A percentile compares a stretch with the other conserved stretches of the same genome.
Evolutionary conservation across 139 green algal species (phyloP).

Genomic region (Closterium sp.): DNA sequence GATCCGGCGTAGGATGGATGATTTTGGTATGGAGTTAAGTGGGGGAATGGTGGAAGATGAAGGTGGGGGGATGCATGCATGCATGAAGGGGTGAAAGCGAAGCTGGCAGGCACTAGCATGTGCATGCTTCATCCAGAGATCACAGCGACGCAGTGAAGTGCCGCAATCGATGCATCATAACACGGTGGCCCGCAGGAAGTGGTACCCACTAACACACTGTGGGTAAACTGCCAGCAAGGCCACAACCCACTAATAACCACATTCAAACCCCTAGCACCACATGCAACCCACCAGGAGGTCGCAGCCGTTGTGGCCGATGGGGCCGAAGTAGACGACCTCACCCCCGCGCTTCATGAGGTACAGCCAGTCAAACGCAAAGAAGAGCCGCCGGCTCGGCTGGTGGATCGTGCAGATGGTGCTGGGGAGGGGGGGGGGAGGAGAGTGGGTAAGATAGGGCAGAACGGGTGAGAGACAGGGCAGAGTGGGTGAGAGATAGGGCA

Average conservation of each 20-base stretch:
- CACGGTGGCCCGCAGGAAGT: no score
- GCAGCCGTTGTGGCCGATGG: slow-evolving; percentile 63
- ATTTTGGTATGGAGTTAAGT: background rate
- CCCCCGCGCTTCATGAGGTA: slow-evolving; percentile 75
- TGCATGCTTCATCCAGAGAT: no score
- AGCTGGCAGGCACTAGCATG: no score
- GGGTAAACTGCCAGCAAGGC: background rate
- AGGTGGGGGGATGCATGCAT: no score
- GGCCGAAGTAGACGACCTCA: slow-evolving; percentile 78
- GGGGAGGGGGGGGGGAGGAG: slow-evolving; percentile 30
- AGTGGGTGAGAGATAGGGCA: no score
- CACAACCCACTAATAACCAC: background rate
- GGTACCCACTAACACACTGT: no score
- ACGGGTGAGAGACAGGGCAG: no score
- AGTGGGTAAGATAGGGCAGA: no score
- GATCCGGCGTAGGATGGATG: background rate
- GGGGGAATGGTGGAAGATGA: no score
- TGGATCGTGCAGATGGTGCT: slow-evolving; percentile 93
- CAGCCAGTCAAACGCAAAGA: slow-evolving; percentile 60
- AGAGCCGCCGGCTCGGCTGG: slow-evolving; percentile 66
- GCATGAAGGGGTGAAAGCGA: no score
- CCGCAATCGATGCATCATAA: no score
- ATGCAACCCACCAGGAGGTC: slow-evolving; percentile 50
- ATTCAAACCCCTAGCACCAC: background rate
- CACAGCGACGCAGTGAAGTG: no score